phyloP scores from a whole-genome alignment of 768 basidiomycete genomes.

The Strobilomyces echinocephalus region DNA sequence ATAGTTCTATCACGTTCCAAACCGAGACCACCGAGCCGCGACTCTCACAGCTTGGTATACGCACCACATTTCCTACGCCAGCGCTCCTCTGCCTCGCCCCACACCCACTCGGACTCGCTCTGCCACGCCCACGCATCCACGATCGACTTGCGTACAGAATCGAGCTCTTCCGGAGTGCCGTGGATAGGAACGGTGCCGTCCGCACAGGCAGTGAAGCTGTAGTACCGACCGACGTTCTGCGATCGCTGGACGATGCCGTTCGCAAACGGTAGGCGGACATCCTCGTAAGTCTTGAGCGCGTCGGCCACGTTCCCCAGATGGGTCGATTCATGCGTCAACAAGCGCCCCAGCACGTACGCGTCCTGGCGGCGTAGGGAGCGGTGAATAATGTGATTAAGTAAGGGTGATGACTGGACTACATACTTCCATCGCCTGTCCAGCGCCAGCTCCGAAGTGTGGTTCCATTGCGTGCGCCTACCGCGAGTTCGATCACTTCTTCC shows the following conservation, averaged over 20 bases:
- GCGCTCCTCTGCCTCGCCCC: conserved; percentile 11
- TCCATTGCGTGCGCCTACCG: conserved; percentile 44
- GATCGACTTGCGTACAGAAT: conserved; percentile 4
- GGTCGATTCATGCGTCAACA: conserved; percentile 24
- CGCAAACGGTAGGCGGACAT: conserved; percentile 29
- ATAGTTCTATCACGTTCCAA: no score
- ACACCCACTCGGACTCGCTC: conserved; percentile 1
- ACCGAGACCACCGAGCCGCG: neutral
- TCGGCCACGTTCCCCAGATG: conserved; percentile 19
- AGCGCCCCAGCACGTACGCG: conserved; percentile 27
- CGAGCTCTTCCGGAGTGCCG: conserved; percentile 7
- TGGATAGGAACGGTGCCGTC: conserved; percentile 1
- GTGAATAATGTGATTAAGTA: neutral
- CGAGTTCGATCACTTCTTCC: neutral
- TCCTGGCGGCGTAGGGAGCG: conserved; percentile 14
- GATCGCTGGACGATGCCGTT: conserved; percentile 20
- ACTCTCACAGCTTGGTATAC: neutral
- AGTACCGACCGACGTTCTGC: conserved; percentile 20
- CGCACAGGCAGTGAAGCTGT: conserved; percentile 11
- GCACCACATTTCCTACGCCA: conserved; percentile 3
- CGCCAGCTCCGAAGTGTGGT: conserved; percentile 45
- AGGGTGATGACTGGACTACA: neutral
- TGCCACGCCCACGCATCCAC: conserved; percentile 21
- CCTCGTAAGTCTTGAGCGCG: conserved; percentile 31
- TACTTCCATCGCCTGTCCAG: conserved; percentile 50